Conservation (phyloP, 2,329 filamentous ascomycete species). For the Alternaria rosae region DNA sequence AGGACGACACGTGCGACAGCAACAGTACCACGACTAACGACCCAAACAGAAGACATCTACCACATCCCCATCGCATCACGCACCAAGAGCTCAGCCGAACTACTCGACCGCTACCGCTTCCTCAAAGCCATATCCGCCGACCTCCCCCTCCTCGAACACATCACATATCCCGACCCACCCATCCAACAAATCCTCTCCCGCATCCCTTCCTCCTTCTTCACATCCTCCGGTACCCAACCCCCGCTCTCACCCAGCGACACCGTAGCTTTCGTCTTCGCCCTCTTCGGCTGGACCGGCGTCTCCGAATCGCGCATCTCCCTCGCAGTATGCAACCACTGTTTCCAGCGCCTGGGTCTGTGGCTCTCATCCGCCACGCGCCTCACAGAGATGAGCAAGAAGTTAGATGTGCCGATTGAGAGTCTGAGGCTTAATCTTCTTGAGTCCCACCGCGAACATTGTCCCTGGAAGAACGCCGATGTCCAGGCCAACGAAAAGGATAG, state of each 20-base stretch:
- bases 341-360: conserved; percentile 90
- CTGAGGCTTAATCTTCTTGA: conserved; percentile 49
- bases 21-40: conserved; percentile 24
- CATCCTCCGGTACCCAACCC: conserved; percentile 18
- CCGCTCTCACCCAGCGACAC: conserved; percentile 31
- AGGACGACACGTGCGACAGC: conserved; percentile 16
- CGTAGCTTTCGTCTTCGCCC: conserved; percentile 45
- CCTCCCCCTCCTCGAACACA: conserved; percentile 43
- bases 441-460: conserved; percentile 51
- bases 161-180: conserved; percentile 41
- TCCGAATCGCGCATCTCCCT: conserved; percentile 72
- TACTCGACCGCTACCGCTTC: conserved; percentile 52
- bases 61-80: conserved; percentile 58
- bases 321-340: conserved; percentile 83
- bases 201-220: conserved; percentile 37
- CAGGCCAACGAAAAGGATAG: conserved; percentile 44
- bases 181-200: conserved; percentile 36
- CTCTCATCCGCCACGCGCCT: conserved; percentile 67
- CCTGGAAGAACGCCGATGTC: conserved; percentile 48
- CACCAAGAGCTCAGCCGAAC: conserved; percentile 46
- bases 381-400: conserved; percentile 45
- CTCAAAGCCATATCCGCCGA: conserved; percentile 44
- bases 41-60: conserved; percentile 65
- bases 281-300: conserved; percentile 61
- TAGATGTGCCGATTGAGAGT: conserved; percentile 36